These are phyloP conservation scores for Pseudocercospora macadamiae DNA, from an alignment of 2,329 filamentous ascomycete species.

Conservation along the genomic window DNA sequence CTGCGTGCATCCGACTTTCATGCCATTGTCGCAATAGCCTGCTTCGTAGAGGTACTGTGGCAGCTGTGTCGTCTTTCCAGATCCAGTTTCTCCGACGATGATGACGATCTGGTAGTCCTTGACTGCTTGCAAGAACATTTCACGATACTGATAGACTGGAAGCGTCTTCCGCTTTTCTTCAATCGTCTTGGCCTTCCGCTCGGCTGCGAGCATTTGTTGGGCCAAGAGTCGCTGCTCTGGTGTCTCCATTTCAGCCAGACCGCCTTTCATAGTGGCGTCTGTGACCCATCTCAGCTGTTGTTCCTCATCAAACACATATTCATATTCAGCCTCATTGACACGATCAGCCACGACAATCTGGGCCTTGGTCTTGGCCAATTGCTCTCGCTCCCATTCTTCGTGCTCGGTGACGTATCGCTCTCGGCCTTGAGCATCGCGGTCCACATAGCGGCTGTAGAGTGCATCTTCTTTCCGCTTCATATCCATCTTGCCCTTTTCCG, in stretches of 20 bases:
- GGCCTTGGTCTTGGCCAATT: conserved; percentile 82
- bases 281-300: conserved; percentile 85
- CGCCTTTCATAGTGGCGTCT: conserved; percentile 72
- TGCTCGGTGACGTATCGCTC: conserved; percentile 92
- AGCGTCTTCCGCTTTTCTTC: conserved; percentile 89
- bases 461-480: conserved; percentile 85
- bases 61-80: conserved; percentile 92
- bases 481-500: conserved; percentile 87
- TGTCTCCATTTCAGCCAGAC: conserved; percentile 67
- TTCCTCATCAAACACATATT: conserved; percentile 88
- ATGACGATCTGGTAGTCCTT: conserved; percentile 84
- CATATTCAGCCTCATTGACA: conserved; percentile 80
- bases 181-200: conserved; percentile 84
- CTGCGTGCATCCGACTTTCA: conserved; percentile 91
- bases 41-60: conserved; percentile 93
- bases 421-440: conserved; percentile 81
- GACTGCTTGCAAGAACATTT: conserved; percentile 85
- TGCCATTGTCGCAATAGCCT: conserved; percentile 79
- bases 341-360: conserved; percentile 77
- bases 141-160: conserved; percentile 85
- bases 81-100: conserved; percentile 92
- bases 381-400: conserved; percentile 93
- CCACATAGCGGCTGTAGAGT: conserved; percentile 87
- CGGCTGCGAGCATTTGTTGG: conserved; percentile 82
- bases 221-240: conserved; percentile 79